Conservation (phyloP, 2,329 filamentous ascomycete genomes). For the Trichoderma sp. region DNA sequence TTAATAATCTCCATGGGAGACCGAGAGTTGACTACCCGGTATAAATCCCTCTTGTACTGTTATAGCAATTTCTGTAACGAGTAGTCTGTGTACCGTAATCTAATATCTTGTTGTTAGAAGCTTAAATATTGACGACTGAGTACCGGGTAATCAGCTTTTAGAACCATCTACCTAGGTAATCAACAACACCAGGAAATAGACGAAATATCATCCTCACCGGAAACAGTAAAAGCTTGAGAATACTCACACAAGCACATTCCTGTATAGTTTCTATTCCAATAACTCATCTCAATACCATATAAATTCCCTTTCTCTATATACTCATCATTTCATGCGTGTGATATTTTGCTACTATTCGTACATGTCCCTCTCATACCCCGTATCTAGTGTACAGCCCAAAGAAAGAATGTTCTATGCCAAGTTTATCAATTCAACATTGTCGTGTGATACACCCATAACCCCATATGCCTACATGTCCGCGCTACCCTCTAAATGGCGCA, state of each 20-base stretch:
- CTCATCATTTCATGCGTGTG: slow-evolving; percentile 10
- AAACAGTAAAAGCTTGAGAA: background rate
- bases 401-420: slow-evolving; percentile 16
- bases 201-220: background rate
- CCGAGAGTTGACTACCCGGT: background rate
- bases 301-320: background rate
- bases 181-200: background rate
- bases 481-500: background rate
- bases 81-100: too few relatives aligned
- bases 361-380: background rate
- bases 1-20: background rate
- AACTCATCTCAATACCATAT: background rate
- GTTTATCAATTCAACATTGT: background rate
- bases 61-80: too few relatives aligned
- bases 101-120: too few relatives aligned
- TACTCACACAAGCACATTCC: background rate
- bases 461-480: background rate
- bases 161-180: too few relatives aligned
- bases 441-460: too few relatives aligned
- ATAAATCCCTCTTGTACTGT: background rate
- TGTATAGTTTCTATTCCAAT: background rate
- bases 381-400: background rate
- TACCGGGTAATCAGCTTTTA: too few relatives aligned
- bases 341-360: slow-evolving; percentile 19
- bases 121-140: background rate